Percentiles rank a stretch among this genome's conserved stretches.
These are phyloP conservation scores for Ascochyta koolunga DNA, from an alignment of 2,329 filamentous ascomycete genomes.

Conservation along the genomic window DNA sequence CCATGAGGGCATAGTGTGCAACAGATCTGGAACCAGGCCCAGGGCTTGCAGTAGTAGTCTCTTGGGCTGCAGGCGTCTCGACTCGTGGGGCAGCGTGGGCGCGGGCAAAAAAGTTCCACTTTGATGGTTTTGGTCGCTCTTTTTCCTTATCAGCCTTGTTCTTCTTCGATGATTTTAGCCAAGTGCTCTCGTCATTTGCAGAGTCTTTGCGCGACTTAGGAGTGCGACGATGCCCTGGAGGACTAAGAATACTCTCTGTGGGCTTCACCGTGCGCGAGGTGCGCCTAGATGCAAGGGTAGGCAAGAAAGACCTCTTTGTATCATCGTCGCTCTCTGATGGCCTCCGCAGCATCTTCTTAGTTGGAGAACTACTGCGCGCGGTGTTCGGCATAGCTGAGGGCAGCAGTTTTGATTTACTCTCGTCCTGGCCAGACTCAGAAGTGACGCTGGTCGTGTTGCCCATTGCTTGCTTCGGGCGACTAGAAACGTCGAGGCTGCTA, in stretches of 20 bases:
- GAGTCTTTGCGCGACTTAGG: conserved; percentile 36
- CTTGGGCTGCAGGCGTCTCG: conserved; percentile 38
- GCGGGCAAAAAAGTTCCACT: conserved; percentile 66
- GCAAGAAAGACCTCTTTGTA: conserved; percentile 41
- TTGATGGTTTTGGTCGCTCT: conserved; percentile 46
- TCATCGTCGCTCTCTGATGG: conserved; percentile 49
- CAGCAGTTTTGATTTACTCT: conserved; percentile 36
- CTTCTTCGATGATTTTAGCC: conserved; percentile 46
- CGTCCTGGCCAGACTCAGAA: conserved; percentile 25
- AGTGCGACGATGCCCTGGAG: conserved; percentile 19
- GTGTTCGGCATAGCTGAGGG: conserved; percentile 49
- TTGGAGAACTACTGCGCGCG: conserved; percentile 37
- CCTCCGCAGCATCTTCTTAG: conserved; percentile 36
- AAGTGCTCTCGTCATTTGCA: conserved; percentile 43
- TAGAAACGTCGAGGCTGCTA: conserved; percentile 42
- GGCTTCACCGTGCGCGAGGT: conserved; percentile 36
- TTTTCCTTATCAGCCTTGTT: conserved; percentile 32
- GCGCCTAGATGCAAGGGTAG: conserved; percentile 35
- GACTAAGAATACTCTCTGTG: conserved; percentile 25
- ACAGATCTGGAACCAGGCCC: conserved; percentile 50
- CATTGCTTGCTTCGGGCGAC: conserved; percentile 16
- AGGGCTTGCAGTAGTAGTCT: conserved; percentile 48
- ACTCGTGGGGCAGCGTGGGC: conserved; percentile 51
- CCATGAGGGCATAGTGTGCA: conserved; percentile 65
- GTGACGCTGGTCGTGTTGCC: conserved; percentile 29